phyloP scores from a whole-genome alignment of 192 early-diverging fungal species.

The Gigaspora rosea region DNA sequence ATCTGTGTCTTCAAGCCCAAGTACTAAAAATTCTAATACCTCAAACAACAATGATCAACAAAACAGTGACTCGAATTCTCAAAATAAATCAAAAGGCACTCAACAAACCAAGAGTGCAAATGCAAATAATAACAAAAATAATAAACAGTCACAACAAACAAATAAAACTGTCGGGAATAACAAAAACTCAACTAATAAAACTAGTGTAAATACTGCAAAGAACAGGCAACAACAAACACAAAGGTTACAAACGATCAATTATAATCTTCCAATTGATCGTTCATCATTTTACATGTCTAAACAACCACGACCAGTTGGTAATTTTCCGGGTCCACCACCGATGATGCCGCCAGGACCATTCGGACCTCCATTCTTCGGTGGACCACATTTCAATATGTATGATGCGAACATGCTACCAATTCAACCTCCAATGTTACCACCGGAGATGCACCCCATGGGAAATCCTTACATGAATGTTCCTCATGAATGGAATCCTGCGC shows the following conservation, averaged over 20 bases:
- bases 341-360: slow-evolving; percentile 10
- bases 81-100: not conserved
- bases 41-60: slow-evolving; percentile 15
- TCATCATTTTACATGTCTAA: slow-evolving; percentile 5
- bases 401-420: not conserved
- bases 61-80: not conserved
- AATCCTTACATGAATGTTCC: slow-evolving; percentile 15
- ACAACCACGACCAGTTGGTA: slow-evolving; percentile 12
- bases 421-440: slow-evolving; percentile 11
- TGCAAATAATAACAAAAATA: slow-evolving; percentile 8
- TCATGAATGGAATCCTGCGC: slow-evolving; percentile 9
- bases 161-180: slow-evolving; percentile 16
- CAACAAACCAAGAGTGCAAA: slow-evolving; percentile 4
- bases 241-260: slow-evolving; percentile 9
- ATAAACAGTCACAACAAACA: slow-evolving; percentile 14
- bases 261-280: slow-evolving; percentile 16
- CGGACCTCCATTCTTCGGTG: not conserved
- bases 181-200: slow-evolving; percentile 23
- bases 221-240: slow-evolving; percentile 3
- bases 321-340: slow-evolving; percentile 1
- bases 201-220: slow-evolving; percentile 11
- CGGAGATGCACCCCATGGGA: not conserved
- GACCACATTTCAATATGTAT: slow-evolving; percentile 2
- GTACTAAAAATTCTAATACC: not conserved
- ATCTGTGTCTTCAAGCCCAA: slow-evolving; percentile 4